These are phyloP conservation scores for Pseudoneurospora amorphoporcata DNA, from an alignment of 495 filamentous ascomycete genomes.

Conservation along the genomic window DNA sequence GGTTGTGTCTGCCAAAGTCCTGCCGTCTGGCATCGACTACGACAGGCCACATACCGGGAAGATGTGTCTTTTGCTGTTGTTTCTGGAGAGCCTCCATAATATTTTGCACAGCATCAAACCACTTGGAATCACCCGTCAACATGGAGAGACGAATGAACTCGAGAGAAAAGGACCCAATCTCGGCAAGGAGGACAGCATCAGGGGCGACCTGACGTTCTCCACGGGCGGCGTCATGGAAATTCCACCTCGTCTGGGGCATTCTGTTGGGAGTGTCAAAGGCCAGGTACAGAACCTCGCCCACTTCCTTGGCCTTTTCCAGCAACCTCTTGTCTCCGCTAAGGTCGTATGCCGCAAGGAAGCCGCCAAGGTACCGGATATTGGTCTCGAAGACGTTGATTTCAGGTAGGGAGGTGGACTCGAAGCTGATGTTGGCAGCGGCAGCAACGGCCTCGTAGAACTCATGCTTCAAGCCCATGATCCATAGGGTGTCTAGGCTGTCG, in stretches of 20 bases:
- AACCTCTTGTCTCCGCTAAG: slow-evolving; percentile 58
- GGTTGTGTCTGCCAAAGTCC: slow-evolving; percentile 20
- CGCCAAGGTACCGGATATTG: slow-evolving; percentile 70
- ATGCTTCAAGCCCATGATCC: slow-evolving; percentile 88
- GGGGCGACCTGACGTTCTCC: slow-evolving; percentile 24
- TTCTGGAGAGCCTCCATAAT: slow-evolving; percentile 64
- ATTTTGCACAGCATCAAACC: slow-evolving; percentile 77
- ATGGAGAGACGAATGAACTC: slow-evolving; percentile 83
- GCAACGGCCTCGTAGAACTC: slow-evolving; percentile 83
- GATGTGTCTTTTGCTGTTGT: slow-evolving; percentile 50
- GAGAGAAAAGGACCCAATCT: slow-evolving; percentile 67
- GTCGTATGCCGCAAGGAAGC: slow-evolving; percentile 67
- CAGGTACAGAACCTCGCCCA: slow-evolving; percentile 73
- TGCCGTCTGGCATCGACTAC: slow-evolving; percentile 24
- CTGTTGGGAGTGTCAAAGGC: slow-evolving; percentile 89
- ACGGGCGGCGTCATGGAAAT: slow-evolving; percentile 25
- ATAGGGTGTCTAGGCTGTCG: slow-evolving; percentile 82
- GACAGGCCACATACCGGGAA: slow-evolving; percentile 53
- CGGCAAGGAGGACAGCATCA: slow-evolving; percentile 32
- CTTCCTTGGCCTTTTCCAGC: slow-evolving; percentile 68
- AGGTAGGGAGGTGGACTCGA: slow-evolving; percentile 52
- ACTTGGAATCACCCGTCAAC: slow-evolving; percentile 67
- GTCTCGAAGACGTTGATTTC: slow-evolving; percentile 69
- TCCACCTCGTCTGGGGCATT: slow-evolving; percentile 72
- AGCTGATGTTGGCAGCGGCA: slow-evolving; percentile 69